These are phyloP conservation scores for Stemphylium beticola DNA, from an alignment of 2,329 filamentous ascomycete genomes.

Conservation along the genomic window DNA sequence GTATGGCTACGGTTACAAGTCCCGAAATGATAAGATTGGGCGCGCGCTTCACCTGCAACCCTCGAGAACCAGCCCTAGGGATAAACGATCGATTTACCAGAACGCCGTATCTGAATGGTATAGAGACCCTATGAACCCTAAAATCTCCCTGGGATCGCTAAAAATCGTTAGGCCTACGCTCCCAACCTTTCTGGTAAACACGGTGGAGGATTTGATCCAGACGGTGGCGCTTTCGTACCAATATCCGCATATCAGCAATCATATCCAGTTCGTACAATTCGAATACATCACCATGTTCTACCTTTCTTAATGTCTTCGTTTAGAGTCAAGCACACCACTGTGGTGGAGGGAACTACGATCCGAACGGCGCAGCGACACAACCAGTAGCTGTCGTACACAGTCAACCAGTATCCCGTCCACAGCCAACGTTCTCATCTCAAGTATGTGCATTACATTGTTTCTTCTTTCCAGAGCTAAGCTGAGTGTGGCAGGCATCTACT, in stretches of 20 bases:
- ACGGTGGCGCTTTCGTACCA: slow-evolving; percentile 16
- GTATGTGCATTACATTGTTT: slow-evolving; percentile 4
- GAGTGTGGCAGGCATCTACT: slow-evolving; percentile 12
- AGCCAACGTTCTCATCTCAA: slow-evolving; percentile 14
- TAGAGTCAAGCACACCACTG: slow-evolving; percentile 12
- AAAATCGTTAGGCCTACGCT: slow-evolving; percentile 27
- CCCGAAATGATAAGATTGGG: slow-evolving; percentile 1
- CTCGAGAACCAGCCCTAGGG: neutral
- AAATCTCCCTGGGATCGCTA: neutral
- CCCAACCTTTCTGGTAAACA: slow-evolving; percentile 18
- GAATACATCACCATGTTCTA: neutral
- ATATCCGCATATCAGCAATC: slow-evolving; percentile 4
- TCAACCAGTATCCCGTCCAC: slow-evolving; percentile 14
- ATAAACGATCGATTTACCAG: neutral
- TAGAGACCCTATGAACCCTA: neutral
- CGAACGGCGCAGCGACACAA: slow-evolving; percentile 14
- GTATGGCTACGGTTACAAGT: neutral
- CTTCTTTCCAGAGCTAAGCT: neutral
- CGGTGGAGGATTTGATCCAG: slow-evolving; percentile 31
- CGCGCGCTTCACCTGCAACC: neutral
- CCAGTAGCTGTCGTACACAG: slow-evolving; percentile 12
- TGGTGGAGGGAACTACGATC: slow-evolving; percentile 24
- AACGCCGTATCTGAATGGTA: slow-evolving; percentile 23
- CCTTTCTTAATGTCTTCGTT: neutral
- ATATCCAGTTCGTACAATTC: slow-evolving; percentile 7